These are phyloP conservation scores for Colletotrichum viniferum DNA, from an alignment of 2,329 filamentous ascomycete species.

Conservation along the genomic window DNA sequence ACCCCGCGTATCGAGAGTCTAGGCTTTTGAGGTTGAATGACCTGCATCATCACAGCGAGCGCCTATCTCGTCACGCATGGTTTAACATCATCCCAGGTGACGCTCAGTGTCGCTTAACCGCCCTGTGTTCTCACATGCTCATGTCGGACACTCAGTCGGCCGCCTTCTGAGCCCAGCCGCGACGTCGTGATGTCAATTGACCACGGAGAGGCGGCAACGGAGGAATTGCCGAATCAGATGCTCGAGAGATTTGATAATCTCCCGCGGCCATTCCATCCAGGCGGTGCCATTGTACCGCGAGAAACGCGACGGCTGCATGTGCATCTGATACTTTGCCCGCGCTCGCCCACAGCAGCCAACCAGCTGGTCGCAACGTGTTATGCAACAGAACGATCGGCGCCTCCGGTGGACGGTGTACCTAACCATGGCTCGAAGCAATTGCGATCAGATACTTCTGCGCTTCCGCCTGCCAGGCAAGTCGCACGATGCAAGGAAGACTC, in stretches of 20 bases:
- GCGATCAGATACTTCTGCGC: not conserved
- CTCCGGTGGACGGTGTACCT: not conserved
- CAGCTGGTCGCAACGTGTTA: not conserved
- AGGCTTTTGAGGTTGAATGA: not conserved
- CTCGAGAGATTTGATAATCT: slow-evolving; percentile 5
- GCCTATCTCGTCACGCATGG: not conserved
- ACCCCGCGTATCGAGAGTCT: not conserved
- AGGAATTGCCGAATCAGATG: not conserved
- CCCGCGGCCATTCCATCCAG: not conserved
- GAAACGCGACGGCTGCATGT: not conserved
- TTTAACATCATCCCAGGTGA: not conserved
- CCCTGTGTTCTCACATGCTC: not conserved
- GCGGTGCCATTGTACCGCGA: not conserved
- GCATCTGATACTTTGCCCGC: not conserved
- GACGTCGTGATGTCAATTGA: not conserved
- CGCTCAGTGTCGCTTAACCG: not conserved
- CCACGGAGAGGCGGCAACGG: not conserved
- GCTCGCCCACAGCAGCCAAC: not conserved
- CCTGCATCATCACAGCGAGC: not conserved
- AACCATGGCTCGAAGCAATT: not conserved
- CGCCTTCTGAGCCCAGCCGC: not conserved
- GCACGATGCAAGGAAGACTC: not conserved
- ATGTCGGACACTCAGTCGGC: not conserved
- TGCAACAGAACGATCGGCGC: not conserved
- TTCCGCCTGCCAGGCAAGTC: not conserved